Base-by-base conservation (phyloP, 202 grass and related monocot genomes). In the Panicum virgatum region DNA sequence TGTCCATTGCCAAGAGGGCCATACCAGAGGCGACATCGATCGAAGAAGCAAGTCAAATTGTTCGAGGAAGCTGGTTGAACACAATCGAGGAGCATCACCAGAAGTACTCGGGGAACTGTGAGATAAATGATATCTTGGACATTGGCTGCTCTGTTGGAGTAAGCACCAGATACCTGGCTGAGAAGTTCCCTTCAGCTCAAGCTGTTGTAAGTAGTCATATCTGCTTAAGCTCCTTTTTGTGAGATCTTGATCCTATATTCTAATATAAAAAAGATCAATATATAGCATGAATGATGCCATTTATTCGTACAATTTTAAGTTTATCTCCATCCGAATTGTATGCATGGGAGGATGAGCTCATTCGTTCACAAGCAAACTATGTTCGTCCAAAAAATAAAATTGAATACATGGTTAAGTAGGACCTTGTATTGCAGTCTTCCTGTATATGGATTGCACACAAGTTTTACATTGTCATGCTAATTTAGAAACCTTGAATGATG, bases 61-160 rank as follows among this genome's bases (percentile, higher is more conserved):
- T 94, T 22, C 87, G 91, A 1, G 89, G 91, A n/a, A 89, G 66
- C 43, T 92, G 94, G 94, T 68, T 97, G 77, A 87, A 83, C 61
- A 87, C 74, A 32, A 89, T 97, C 64, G 85, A 94, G 76, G 64
- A 92, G 78, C 89, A 94, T 64, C 80, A 84, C 67, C 75, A 84
- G 42, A 79, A 88, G 58, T 87, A 92, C 73, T 92, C 89, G 3
- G 69, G 50, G 32, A 79, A 90, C 34, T 37, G 52, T 65, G 68
- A 80, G 51, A 87, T 97, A 32, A 94, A 84, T 70, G 87, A 89
- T 56, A 88, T 97, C 77, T 69, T 97, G 75, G 94, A 94, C 69
- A 78, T 94, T 65, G 94, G 94, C 36, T 97, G 94, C 84, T 97
- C 91, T 44, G 83, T 94, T 37, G 94, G 94, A 86, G 87, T 94